Percentiles rank a stretch among this genome's conserved stretches.
phyloP scores from a whole-genome alignment of 1,139 yeast species.

The Yamadazyma songkhlaensis region DNA sequence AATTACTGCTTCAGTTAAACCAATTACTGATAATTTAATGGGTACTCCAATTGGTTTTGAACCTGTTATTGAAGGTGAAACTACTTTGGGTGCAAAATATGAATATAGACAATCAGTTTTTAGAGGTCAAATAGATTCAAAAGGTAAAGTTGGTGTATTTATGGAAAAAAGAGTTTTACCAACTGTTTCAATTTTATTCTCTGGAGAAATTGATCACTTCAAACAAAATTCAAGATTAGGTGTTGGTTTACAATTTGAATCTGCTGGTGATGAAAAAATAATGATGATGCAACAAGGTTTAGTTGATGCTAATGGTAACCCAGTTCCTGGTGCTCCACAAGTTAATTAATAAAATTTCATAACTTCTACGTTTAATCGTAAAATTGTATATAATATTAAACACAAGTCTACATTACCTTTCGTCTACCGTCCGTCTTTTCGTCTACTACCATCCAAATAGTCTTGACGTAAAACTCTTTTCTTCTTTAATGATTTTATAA shows the following conservation, averaged over 20 bases:
- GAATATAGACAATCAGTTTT: slow-evolving; percentile 96
- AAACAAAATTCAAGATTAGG: slow-evolving; percentile 85
- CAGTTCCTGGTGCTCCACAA: slow-evolving; percentile 70
- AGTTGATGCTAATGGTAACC: slow-evolving; percentile 77
- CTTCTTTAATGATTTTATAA: slow-evolving; percentile 18
- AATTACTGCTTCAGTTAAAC: slow-evolving; percentile 73
- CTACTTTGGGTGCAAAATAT: slow-evolving; percentile 95
- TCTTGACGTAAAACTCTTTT: slow-evolving; percentile 23
- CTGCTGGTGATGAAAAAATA: slow-evolving; percentile 90
- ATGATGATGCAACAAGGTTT: slow-evolving; percentile 75
- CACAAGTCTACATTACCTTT: too few species aligned
- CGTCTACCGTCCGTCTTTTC: too few species aligned
- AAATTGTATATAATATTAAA: slow-evolving; percentile 6
- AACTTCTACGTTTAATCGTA: slow-evolving; percentile 1
- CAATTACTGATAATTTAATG: slow-evolving; percentile 76
- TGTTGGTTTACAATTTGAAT: slow-evolving; percentile 91
- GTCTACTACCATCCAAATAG: slow-evolving; percentile 34
- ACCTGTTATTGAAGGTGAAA: slow-evolving; percentile 84
- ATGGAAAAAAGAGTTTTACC: slow-evolving; percentile 94
- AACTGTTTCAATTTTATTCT: slow-evolving; percentile 81
- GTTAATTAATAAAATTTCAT: slow-evolving; percentile 7
- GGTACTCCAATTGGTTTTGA: slow-evolving; percentile 79
- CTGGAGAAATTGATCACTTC: slow-evolving; percentile 88
- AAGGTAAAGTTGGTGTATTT: slow-evolving; percentile 88
- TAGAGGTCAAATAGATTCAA: slow-evolving; percentile 92